Percentiles rank a stretch among this genome's conserved stretches.
Conservation (phyloP, 257 asterid genomes). For the Thymus mandschuricus region DNA sequence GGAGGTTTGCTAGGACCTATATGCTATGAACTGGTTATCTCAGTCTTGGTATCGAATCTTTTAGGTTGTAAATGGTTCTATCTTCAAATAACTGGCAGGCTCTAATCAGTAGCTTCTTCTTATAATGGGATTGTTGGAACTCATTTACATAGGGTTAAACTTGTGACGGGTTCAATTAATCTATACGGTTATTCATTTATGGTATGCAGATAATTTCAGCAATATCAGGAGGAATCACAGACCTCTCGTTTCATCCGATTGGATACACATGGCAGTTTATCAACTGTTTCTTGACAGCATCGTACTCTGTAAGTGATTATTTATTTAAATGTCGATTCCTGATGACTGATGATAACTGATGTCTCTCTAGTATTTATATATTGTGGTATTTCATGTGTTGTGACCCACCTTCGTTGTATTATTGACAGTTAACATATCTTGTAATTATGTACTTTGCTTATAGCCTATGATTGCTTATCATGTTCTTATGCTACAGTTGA, state of each 20-base stretch:
- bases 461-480: constrained; percentile 12
- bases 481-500: constrained; percentile 57
- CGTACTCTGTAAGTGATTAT: constrained; percentile 78
- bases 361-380: not conserved
- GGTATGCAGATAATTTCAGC: constrained; percentile 90
- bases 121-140: constrained; percentile 1
- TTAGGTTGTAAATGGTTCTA: not conserved
- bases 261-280: constrained; percentile 96
- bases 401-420: constrained; percentile 13
- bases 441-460: not conserved
- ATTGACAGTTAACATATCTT: not conserved
- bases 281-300: constrained; percentile 93
- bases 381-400: not conserved
- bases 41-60: not conserved
- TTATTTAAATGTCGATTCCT: constrained; percentile 9
- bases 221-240: constrained; percentile 94
- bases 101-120: not conserved
- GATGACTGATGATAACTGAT: constrained; percentile 1
- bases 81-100: not conserved
- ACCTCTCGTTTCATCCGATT: constrained; percentile 80
- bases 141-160: not conserved
- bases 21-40: constrained; percentile 4
- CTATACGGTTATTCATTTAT: constrained; percentile 18
- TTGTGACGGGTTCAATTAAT: not conserved
- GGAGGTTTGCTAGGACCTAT: constrained; percentile 17